Conservation (phyloP, 345 rosid genomes). For the Leavenworthia alabamica region DNA sequence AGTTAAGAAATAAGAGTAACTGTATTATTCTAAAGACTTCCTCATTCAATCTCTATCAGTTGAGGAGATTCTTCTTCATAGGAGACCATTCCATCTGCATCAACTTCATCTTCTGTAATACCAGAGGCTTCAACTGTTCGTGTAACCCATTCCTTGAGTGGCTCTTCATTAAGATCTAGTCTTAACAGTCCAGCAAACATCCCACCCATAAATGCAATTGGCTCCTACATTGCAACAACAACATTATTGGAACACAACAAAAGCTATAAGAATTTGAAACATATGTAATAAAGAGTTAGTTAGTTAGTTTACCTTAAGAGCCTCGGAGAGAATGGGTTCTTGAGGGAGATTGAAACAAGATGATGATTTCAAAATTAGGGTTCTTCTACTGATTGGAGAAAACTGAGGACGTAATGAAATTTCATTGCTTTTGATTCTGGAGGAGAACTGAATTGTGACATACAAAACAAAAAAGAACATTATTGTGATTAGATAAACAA, state of each 20-base stretch:
- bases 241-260: too few species aligned
- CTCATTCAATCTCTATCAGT: slow-evolving; percentile 21
- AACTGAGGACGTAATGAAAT: neutral
- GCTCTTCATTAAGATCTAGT: slow-evolving; percentile 33
- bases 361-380: slow-evolving; percentile 19
- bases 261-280: neutral
- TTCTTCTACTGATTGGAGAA: slow-evolving; percentile 13
- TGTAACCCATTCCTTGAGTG: slow-evolving; percentile 31
- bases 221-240: slow-evolving; percentile 29
- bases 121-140: slow-evolving; percentile 36
- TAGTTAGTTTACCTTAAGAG: slow-evolving; percentile 37
- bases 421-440: slow-evolving; percentile 7
- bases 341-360: slow-evolving; percentile 34
- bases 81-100: slow-evolving; percentile 14
- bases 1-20: too few species aligned
- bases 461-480: neutral
- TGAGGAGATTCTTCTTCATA: slow-evolving; percentile 32
- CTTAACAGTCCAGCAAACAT: slow-evolving; percentile 36
- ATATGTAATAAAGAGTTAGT: too few species aligned
- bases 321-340: slow-evolving; percentile 33
- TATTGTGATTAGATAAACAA: neutral
- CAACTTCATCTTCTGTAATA: slow-evolving; percentile 21
- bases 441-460: slow-evolving; percentile 16
- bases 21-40: too few species aligned
- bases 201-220: slow-evolving; percentile 36